These are phyloP conservation scores for Peterozyma xylosa DNA, from an alignment of 805 yeast genomes.

Conservation along the genomic window DNA sequence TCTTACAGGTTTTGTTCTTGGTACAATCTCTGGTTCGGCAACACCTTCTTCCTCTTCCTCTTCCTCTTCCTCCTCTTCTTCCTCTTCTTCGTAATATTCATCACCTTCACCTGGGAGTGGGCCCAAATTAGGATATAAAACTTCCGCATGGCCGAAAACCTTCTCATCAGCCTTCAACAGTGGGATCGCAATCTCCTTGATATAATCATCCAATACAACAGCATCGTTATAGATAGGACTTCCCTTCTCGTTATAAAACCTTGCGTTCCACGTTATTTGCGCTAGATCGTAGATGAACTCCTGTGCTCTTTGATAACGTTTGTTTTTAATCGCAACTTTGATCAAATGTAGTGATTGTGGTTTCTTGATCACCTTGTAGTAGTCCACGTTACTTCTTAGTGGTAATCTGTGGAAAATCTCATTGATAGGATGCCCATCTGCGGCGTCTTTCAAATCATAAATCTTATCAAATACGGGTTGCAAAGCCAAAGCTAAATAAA, in stretches of 20 bases:
- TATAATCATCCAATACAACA: slow-evolving; percentile 42
- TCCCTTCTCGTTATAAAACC: slow-evolving; percentile 68
- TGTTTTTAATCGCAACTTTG: slow-evolving; percentile 47
- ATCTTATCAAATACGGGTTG: slow-evolving; percentile 8
- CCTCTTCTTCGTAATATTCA: slow-evolving; percentile 14
- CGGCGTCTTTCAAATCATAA: slow-evolving; percentile 17
- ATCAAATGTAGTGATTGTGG: slow-evolving; percentile 82
- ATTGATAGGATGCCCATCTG: slow-evolving; percentile 19
- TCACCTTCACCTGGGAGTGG: slow-evolving; percentile 44
- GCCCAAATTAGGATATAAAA: slow-evolving; percentile 60
- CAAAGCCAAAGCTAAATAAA: slow-evolving; percentile 7
- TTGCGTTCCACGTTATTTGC: slow-evolving; percentile 87
- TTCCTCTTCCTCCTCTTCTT: slow-evolving; percentile 10
- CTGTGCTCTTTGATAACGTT: slow-evolving; percentile 51
- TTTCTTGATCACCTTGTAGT: slow-evolving; percentile 66
- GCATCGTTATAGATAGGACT: slow-evolving; percentile 68
- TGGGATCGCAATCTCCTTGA: slow-evolving; percentile 41
- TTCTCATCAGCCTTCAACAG: slow-evolving; percentile 33
- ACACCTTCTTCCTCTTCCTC: not conserved
- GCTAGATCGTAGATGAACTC: slow-evolving; percentile 72
- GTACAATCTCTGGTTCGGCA: not conserved
- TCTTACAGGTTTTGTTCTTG: not conserved
- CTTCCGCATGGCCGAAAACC: slow-evolving; percentile 25
- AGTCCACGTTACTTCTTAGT: slow-evolving; percentile 63
- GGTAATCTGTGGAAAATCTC: slow-evolving; percentile 64